These are phyloP conservation scores for Phytophthora cryptogea DNA, from an alignment of 352 stramenopile genomes.

Conservation along the genomic window DNA sequence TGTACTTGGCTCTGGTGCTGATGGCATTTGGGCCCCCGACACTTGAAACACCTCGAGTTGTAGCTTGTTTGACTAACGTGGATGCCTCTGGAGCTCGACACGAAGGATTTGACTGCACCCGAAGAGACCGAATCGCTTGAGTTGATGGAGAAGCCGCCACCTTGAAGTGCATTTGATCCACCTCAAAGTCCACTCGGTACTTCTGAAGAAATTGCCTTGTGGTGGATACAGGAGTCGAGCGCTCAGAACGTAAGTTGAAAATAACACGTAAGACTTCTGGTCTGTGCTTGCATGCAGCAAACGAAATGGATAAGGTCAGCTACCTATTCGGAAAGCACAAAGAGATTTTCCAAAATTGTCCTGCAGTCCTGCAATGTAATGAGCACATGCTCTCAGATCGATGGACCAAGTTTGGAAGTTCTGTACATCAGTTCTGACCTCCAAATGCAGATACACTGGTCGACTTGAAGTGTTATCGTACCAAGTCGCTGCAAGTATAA, in stretches of 20 bases:
- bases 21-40: not conserved
- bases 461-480: no score
- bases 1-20: slow-evolving; percentile 14
- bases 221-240: not conserved
- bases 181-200: not conserved
- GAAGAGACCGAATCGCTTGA: slow-evolving; percentile 16
- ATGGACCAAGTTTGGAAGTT: no score
- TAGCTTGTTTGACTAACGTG: not conserved
- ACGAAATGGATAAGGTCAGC: not conserved
- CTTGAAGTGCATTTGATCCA: slow-evolving; percentile 8
- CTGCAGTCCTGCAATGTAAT: no score
- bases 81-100: not conserved
- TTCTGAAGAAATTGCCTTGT: not conserved
- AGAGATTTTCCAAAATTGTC: no score
- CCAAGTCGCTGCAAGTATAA: no score
- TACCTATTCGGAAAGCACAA: not conserved
- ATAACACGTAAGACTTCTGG: not conserved
- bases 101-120: slow-evolving; percentile 1
- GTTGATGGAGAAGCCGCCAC: slow-evolving; percentile 12
- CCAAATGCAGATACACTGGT: no score
- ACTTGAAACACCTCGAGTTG: not conserved
- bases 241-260: not conserved
- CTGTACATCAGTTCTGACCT: no score
- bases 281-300: not conserved
- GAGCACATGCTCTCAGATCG: no score